phyloP scores from a whole-genome alignment of 2,329 filamentous ascomycete species.

The Phialemonium atrogriseum region DNA sequence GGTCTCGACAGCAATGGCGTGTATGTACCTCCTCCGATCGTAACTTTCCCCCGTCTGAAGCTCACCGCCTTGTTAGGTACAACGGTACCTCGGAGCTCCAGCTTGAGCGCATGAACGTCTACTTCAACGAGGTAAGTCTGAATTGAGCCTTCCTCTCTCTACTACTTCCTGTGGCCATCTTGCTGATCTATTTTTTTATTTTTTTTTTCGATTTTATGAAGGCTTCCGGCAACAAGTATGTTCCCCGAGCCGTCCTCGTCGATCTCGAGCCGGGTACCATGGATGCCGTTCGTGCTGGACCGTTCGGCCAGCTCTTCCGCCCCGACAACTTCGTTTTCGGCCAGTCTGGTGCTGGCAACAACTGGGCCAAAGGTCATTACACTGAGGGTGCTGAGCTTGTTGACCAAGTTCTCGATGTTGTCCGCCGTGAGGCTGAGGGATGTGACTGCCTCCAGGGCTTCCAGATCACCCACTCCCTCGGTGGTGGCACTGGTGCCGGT shows the following conservation, averaged over 20 bases:
- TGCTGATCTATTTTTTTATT: constrained; percentile 11
- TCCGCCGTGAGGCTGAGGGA: constrained; percentile 96
- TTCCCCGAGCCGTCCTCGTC: constrained; percentile 97
- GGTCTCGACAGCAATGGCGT: constrained; percentile 96
- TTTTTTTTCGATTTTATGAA: constrained; percentile 28
- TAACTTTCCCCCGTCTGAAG: constrained; percentile 7
- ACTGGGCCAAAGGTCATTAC: constrained; percentile 99
- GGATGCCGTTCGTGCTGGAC: constrained; percentile 96
- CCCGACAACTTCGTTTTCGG: constrained; percentile 99
- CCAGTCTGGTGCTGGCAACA: constrained; percentile 99
- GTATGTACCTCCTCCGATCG: constrained; percentile 45
- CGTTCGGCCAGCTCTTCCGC: constrained; percentile 98
- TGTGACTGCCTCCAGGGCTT: constrained; percentile 99
- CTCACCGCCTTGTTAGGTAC: constrained; percentile 55
- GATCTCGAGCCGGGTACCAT: constrained; percentile 99
- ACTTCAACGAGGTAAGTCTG: constrained; percentile 61
- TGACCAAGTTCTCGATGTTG: constrained; percentile 95
- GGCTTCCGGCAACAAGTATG: constrained; percentile 98
- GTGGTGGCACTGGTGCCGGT: constrained; percentile 99
- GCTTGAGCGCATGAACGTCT: constrained; percentile 99
- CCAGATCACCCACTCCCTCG: constrained; percentile 99
- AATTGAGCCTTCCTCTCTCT: background rate
- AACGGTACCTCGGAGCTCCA: constrained; percentile 97
- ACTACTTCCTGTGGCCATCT: constrained; percentile 1
- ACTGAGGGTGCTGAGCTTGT: constrained; percentile 99